These are phyloP conservation scores for Heterobasidion parviporum DNA, from an alignment of 1,284 basidiomycete genomes.

Conservation along the genomic window DNA sequence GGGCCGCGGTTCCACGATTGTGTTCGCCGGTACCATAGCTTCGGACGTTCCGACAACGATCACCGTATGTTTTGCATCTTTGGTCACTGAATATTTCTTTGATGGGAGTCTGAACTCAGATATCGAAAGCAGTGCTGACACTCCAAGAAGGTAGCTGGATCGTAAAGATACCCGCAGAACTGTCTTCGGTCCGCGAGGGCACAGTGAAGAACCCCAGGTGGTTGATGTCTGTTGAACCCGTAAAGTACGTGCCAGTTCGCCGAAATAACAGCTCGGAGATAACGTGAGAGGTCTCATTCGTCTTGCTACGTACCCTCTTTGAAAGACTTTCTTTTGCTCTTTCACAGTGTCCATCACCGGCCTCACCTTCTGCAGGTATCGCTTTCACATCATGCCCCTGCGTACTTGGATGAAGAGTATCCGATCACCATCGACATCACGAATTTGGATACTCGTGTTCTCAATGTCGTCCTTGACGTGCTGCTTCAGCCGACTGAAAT, in stretches of 20 bases:
- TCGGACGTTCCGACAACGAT: slow-evolving; percentile 39
- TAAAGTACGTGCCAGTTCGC: slow-evolving; percentile 42
- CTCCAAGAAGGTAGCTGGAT: slow-evolving; percentile 55
- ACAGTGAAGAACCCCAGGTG: slow-evolving; percentile 32
- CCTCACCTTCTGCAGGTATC: slow-evolving; percentile 50
- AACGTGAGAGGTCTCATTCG: slow-evolving; percentile 28
- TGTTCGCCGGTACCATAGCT: slow-evolving; percentile 49
- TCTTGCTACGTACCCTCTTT: neutral
- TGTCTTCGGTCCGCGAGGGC: slow-evolving; percentile 26
- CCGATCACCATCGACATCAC: slow-evolving; percentile 59
- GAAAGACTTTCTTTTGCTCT: neutral
- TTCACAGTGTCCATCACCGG: slow-evolving; percentile 51
- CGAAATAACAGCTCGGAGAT: slow-evolving; percentile 40
- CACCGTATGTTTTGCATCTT: slow-evolving; percentile 28
- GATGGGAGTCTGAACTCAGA: slow-evolving; percentile 23
- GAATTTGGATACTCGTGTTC: slow-evolving; percentile 58
- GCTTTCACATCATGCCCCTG: slow-evolving; percentile 52
- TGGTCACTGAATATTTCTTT: neutral
- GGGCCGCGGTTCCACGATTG: slow-evolving; percentile 38
- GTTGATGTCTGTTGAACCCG: slow-evolving; percentile 45
- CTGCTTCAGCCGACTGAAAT: slow-evolving; percentile 73
- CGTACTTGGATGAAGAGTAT: slow-evolving; percentile 73
- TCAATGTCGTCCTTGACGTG: slow-evolving; percentile 65
- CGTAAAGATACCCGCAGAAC: slow-evolving; percentile 49
- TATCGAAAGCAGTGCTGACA: slow-evolving; percentile 41